Base-by-base conservation (phyloP, 306 rosid genomes). In the Cicer arietinum region DNA sequence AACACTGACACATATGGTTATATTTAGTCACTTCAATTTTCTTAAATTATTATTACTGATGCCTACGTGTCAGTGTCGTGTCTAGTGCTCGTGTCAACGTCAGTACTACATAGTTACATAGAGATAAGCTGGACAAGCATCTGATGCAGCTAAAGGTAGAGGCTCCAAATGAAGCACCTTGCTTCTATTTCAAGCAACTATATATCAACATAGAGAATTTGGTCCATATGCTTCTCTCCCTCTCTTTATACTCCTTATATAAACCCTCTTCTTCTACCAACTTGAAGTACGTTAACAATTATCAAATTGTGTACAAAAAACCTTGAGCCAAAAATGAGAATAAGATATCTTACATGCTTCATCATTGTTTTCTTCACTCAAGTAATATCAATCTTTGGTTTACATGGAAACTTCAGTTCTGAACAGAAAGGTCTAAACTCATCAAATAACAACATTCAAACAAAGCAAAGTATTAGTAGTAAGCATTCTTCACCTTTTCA, bases 181-280 rank as follows among this genome's bases (percentile, higher is more conserved):
- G 79, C 79, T 79, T 58, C 65, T 80, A 39, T 63, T 67, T 37
- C 17, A 74, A 13, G 56, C 79, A 80, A 80, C 39, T 74, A 47
- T 18, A 48, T 75, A 16, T 64, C 58, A n/a, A 12, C 13, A 65
- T 53, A 40, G 39, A 56, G 41, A 66, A 66, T 54, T 41, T 1
- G 10, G 3, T 75, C n/a, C 77, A 52, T 43, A 30, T 9, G 37
- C 8, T 35, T 7, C 25, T 30, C 12, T 47, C 64, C 45, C 37
- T 75, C 39, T 51, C 69, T 78, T 57, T 37, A 16, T 17, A 64
- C 50, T 42, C 35, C 30, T 64, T 64, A 64, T 64, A 40, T 64
- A 41, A 40, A 16, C 51, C 30, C 10, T 42, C 22, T 41, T 63
- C 7, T 40, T 63, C 51, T 64, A 17, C 48, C 37, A 16, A 59